Evolutionary conservation across 2,329 filamentous ascomycete species (phyloP).

Genomic region (Fusarium papillatum): DNA sequence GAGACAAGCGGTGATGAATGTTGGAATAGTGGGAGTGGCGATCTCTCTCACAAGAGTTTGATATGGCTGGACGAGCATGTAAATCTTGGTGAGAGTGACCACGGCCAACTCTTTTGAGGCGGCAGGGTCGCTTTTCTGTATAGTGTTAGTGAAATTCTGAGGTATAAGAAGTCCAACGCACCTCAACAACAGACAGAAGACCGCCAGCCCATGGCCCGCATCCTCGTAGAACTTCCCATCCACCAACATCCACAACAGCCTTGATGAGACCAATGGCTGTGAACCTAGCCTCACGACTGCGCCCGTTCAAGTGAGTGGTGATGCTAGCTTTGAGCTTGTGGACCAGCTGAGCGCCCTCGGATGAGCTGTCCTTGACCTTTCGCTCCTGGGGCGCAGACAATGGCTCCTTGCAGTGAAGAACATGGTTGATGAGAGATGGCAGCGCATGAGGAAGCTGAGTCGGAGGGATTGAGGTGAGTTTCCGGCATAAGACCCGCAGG

Average conservation of each 20-base stretch:
- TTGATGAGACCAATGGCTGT: conserved; percentile 85
- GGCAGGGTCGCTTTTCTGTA: conserved; percentile 81
- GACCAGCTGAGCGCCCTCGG: conserved; percentile 78
- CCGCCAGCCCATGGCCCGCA: conserved; percentile 82
- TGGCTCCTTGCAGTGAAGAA: conserved; percentile 68
- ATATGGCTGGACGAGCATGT: conserved; percentile 84
- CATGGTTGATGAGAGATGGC: conserved; percentile 75
- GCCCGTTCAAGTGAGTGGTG: conserved; percentile 83
- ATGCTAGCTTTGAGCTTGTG: conserved; percentile 88
- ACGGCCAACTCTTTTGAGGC: conserved; percentile 83
- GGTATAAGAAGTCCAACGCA: conserved; percentile 50
- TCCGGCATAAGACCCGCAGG: conserved; percentile 75
- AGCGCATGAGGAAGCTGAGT: conserved; percentile 81
- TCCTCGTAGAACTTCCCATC: conserved; percentile 84
- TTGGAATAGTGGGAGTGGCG: conserved; percentile 83
- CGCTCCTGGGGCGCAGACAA: conserved; percentile 75
- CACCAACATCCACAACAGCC: conserved; percentile 83
- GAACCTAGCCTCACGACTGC: conserved; percentile 81
- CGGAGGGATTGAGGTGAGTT: conserved; percentile 79
- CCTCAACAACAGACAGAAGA: conserved; percentile 81
- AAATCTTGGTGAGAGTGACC: conserved; percentile 85
- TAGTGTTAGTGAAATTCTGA: conserved; percentile 32
- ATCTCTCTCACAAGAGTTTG: conserved; percentile 89
- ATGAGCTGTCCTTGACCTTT: conserved; percentile 70
- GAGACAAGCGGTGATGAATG: conserved; percentile 81